Conservation (phyloP, 805 yeast genomes). For the Starmerella apis region DNA sequence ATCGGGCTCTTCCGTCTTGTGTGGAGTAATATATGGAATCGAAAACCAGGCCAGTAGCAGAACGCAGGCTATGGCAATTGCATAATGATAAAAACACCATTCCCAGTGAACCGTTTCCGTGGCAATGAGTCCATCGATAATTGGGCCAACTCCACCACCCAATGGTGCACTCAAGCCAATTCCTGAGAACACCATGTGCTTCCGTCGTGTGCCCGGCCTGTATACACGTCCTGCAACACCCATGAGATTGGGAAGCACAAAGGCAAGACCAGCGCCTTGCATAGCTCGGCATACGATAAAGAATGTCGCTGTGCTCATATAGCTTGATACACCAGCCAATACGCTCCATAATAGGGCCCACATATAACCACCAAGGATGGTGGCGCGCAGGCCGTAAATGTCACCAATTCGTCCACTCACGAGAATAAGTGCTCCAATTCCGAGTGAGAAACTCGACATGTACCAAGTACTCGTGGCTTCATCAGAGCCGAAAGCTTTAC, state of each 20-base stretch:
- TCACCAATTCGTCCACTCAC: conserved; percentile 66
- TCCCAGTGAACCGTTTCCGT: conserved; percentile 23
- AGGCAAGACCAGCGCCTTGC: conserved; percentile 56
- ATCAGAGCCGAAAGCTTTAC: conserved; percentile 28
- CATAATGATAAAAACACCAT: conserved; percentile 38
- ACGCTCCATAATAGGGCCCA: conserved; percentile 50
- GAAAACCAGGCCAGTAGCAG: conserved; percentile 15
- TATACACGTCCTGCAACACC: conserved; percentile 41
- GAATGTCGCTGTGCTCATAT: conserved; percentile 29
- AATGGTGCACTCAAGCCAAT: conserved; percentile 55
- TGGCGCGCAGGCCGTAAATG: conserved; percentile 49
- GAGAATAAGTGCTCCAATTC: conserved; percentile 63
- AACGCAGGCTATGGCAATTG: conserved; percentile 28
- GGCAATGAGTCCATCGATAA: conserved; percentile 32
- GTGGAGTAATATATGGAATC: conserved; percentile 21
- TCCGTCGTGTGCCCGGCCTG: conserved; percentile 30
- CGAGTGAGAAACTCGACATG: conserved; percentile 59
- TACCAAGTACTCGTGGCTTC: conserved; percentile 43
- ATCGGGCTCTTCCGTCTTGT: conserved; percentile 7
- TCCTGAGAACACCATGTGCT: conserved; percentile 46
- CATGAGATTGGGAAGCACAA: conserved; percentile 49
- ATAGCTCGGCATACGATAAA: conserved; percentile 43
- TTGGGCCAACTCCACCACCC: conserved; percentile 50
- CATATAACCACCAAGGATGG: conserved; percentile 45
- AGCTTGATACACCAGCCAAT: conserved; percentile 50